phyloP scores from a whole-genome alignment of 768 basidiomycete species.

The Kwoniella mangroviensis region DNA sequence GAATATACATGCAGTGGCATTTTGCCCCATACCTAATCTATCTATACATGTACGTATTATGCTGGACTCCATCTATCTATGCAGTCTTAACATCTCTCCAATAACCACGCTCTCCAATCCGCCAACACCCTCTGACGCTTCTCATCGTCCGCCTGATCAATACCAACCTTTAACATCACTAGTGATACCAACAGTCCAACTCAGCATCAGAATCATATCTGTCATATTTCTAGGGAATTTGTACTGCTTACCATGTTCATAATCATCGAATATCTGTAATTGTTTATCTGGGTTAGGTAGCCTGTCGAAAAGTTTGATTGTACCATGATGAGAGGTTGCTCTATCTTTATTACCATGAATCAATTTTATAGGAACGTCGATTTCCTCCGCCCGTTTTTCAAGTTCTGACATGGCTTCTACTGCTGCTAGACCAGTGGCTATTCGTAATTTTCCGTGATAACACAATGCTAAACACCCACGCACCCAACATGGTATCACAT shows the following conservation, averaged over 20 bases:
- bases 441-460: conserved; percentile 58
- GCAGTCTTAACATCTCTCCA: conserved; percentile 43
- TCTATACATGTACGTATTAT: too few relatives aligned
- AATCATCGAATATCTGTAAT: conserved; percentile 58
- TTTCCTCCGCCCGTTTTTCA: conserved; percentile 46
- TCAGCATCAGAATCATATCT: neutral
- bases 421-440: conserved; percentile 57
- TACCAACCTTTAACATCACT: conserved; percentile 57
- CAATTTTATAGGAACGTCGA: conserved; percentile 56
- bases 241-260: conserved; percentile 56
- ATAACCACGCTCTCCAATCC: conserved; percentile 57
- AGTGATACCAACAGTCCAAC: neutral
- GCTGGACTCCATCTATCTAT: too few relatives aligned
- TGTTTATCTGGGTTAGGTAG: conserved; percentile 56
- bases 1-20: neutral
- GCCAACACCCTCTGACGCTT: conserved; percentile 56
- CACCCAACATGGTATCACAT: too few relatives aligned
- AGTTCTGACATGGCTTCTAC: conserved; percentile 55
- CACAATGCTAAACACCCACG: conserved; percentile 41
- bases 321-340: conserved; percentile 53
- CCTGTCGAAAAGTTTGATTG: conserved; percentile 52
- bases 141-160: conserved; percentile 55
- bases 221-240: neutral
- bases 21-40: neutral
- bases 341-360: conserved; percentile 58